Conservation (phyloP, 257 asterid genomes). For the Salvia hispanica region DNA sequence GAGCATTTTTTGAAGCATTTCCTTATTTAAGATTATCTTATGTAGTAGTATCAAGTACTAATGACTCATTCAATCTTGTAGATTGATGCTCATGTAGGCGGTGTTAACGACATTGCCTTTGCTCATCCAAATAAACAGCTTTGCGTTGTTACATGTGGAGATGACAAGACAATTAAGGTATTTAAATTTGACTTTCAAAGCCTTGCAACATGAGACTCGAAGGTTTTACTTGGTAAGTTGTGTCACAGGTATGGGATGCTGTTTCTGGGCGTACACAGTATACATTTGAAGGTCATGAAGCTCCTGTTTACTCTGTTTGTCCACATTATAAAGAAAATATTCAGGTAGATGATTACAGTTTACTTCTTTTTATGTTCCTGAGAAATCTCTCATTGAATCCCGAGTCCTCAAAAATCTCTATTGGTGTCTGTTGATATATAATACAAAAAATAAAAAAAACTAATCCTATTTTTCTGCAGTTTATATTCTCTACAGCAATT, state of each 20-base stretch:
- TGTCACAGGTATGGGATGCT: constrained; percentile 84
- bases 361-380: constrained; percentile 11
- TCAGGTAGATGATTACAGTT: constrained; percentile 50
- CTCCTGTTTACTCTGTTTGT: constrained; percentile 92
- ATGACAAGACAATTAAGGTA: constrained; percentile 91
- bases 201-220: no score
- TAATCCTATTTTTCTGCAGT: constrained; percentile 51
- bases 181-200: no score
- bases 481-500: constrained; percentile 93
- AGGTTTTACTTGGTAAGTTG: no score
- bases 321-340: constrained; percentile 88
- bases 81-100: constrained; percentile 94
- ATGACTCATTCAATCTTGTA: constrained; percentile 39
- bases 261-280: constrained; percentile 69
- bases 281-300: constrained; percentile 89
- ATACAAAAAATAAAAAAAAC: no score
- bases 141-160: constrained; percentile 88
- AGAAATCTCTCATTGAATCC: constrained; percentile 7
- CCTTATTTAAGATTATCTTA: background rate
- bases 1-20: constrained; percentile 27
- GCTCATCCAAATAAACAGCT: constrained; percentile 94
- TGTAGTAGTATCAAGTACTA: background rate
- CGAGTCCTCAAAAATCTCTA: background rate
- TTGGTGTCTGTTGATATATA: background rate
- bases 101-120: constrained; percentile 90